A percentile compares a stretch with the other conserved stretches of the same genome.
These are phyloP conservation scores for Starmerella bombi DNA, from an alignment of 805 yeast species.

Conservation along the genomic window DNA sequence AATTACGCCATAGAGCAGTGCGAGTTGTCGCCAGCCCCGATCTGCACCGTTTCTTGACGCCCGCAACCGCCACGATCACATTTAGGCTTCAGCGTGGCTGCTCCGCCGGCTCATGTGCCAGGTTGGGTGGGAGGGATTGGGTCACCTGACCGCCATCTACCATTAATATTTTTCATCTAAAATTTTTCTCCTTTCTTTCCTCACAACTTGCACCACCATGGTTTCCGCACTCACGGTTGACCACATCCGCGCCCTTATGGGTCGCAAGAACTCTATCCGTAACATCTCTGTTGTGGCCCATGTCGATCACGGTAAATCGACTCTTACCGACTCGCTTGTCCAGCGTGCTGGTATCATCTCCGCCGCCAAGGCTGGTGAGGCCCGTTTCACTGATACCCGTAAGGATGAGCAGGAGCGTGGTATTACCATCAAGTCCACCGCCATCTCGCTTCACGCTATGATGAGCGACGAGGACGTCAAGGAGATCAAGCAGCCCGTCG, in stretches of 20 bases:
- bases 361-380: constrained; percentile 99
- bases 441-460: constrained; percentile 88
- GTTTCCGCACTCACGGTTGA: constrained; percentile 28
- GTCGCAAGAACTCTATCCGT: constrained; percentile 98
- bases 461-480: constrained; percentile 74
- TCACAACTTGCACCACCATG: constrained; percentile 16
- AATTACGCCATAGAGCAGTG: too few species aligned
- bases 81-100: too few species aligned
- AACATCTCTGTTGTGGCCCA: constrained; percentile 99
- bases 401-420: constrained; percentile 99
- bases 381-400: constrained; percentile 99
- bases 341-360: constrained; percentile 99
- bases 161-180: constrained; percentile 1
- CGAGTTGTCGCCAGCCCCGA: too few species aligned
- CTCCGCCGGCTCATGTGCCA: too few species aligned
- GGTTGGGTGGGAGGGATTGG: too few species aligned
- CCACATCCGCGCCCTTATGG: constrained; percentile 98
- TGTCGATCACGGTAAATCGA: constrained; percentile 99
- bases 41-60: too few species aligned
- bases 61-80: too few species aligned
- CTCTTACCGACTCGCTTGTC: constrained; percentile 97
- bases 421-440: constrained; percentile 98
- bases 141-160: not conserved
- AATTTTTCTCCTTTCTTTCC: constrained; percentile 7
- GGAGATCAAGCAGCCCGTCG: constrained; percentile 80